Conservation (phyloP, 192 early-diverging fungal species). For the Coemansia sp. region DNA sequence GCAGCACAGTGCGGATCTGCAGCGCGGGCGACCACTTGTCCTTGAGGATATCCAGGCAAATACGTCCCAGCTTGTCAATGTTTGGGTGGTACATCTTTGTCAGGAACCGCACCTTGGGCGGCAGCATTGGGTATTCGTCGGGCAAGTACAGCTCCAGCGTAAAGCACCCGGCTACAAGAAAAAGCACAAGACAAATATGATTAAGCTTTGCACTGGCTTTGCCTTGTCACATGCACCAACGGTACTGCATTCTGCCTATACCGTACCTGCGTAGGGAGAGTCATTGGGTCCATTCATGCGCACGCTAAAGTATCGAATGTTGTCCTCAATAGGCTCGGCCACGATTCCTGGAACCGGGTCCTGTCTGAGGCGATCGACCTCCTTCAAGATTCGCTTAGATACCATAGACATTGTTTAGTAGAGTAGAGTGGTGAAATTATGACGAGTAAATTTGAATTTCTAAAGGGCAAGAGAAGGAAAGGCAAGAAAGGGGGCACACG, state of each 20-base stretch:
- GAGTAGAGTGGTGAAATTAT: too few relatives aligned
- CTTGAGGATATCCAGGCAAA: conserved; percentile 98
- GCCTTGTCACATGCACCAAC: neutral
- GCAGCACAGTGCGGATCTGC: conserved; percentile 96
- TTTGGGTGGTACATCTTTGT: conserved; percentile 99
- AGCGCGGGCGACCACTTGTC: conserved; percentile 99
- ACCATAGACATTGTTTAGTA: conserved; percentile 24
- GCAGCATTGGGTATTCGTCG: conserved; percentile 97
- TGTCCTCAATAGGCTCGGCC: conserved; percentile 88
- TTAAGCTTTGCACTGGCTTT: neutral
- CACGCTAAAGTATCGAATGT: conserved; percentile 97
- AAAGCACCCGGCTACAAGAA: conserved; percentile 79
- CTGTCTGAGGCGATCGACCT: conserved; percentile 91
- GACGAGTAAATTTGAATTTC: neutral
- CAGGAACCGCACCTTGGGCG: conserved; percentile 97
- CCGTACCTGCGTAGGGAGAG: conserved; percentile 94
- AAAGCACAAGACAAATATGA: neutral
- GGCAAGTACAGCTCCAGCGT: conserved; percentile 96
- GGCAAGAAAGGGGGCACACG: neutral
- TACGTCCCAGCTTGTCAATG: conserved; percentile 97
- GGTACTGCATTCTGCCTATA: neutral
- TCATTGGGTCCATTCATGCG: conserved; percentile 86
- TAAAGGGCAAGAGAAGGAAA: neutral
- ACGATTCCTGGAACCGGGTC: conserved; percentile 95
- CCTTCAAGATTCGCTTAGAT: conserved; percentile 66